Conservation (phyloP, 192 early-diverging fungal species). For the Chytriomyces hyalinus region DNA sequence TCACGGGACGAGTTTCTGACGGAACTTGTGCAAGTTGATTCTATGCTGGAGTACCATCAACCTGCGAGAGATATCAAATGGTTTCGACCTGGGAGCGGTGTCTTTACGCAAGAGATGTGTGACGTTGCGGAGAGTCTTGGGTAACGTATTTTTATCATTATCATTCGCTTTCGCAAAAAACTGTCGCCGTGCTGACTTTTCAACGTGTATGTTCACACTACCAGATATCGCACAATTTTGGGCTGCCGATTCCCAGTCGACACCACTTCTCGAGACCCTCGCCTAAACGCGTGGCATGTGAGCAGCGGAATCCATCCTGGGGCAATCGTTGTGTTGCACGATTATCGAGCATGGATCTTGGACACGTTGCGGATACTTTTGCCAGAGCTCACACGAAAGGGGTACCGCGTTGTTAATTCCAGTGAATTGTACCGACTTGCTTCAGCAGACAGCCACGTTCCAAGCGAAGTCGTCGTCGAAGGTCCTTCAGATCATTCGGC, state of each 20-base stretch:
- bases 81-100: conserved; percentile 36
- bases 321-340: conserved; percentile 38
- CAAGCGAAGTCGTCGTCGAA: not conserved
- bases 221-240: conserved; percentile 24
- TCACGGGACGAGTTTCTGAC: conserved; percentile 15
- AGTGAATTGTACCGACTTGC: not conserved
- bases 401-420: conserved; percentile 14
- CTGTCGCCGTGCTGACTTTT: not conserved
- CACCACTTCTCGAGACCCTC: conserved; percentile 24
- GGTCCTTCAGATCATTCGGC: not conserved
- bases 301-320: conserved; percentile 31
- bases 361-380: conserved; percentile 34
- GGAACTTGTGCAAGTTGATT: conserved; percentile 31
- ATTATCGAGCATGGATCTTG: conserved; percentile 29
- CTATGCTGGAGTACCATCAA: conserved; percentile 16
- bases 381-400: conserved; percentile 28
- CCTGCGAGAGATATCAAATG: conserved; percentile 27
- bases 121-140: conserved; percentile 24
- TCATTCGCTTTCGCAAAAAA: not conserved
- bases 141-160: not conserved
- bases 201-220: not conserved
- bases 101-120: conserved; percentile 32
- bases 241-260: conserved; percentile 39
- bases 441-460: not conserved
- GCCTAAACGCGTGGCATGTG: conserved; percentile 39